Conservation (phyloP, 1,139 yeast species). For the Blastobotrys ciferrii region DNA sequence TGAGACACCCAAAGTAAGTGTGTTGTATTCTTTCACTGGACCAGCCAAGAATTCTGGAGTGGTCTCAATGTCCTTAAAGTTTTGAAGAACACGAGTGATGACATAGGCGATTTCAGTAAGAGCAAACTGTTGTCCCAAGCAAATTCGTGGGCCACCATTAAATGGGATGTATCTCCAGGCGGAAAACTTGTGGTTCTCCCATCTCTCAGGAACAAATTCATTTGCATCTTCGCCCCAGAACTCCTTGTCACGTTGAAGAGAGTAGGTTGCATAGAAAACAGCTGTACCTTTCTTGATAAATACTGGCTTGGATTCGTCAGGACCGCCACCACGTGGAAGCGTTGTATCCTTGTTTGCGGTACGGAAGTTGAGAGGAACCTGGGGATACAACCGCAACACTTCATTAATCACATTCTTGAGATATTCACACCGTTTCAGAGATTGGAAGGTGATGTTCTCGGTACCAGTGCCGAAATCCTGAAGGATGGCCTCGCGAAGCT, state of each 20-base stretch:
- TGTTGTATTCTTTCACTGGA: constrained; percentile 12
- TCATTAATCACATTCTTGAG: constrained; percentile 51
- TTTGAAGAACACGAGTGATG: constrained; percentile 45
- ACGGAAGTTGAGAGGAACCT: constrained; percentile 55
- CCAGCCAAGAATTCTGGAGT: constrained; percentile 8
- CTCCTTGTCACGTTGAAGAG: constrained; percentile 45
- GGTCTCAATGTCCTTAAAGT: constrained; percentile 23
- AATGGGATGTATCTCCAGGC: constrained; percentile 41
- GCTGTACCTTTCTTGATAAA: constrained; percentile 48
- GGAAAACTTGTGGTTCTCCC: constrained; percentile 33
- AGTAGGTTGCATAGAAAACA: constrained; percentile 45
- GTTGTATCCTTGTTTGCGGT: constrained; percentile 40
- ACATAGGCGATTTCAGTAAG: constrained; percentile 54
- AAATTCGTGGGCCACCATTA: constrained; percentile 62
- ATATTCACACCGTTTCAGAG: constrained; percentile 50
- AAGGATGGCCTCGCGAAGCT: constrained; percentile 29
- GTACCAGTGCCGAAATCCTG: constrained; percentile 29
- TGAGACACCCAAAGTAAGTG: constrained; percentile 11
- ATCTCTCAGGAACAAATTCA: constrained; percentile 52
- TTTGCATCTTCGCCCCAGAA: constrained; percentile 50
- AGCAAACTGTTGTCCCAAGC: constrained; percentile 59
- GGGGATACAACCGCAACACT: constrained; percentile 52
- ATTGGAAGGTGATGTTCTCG: constrained; percentile 44
- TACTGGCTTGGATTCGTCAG: constrained; percentile 44
- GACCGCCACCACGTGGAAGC: constrained; percentile 40